phyloP scores from a whole-genome alignment of 768 basidiomycete genomes.

The Boletus rufocinnamomeus region DNA sequence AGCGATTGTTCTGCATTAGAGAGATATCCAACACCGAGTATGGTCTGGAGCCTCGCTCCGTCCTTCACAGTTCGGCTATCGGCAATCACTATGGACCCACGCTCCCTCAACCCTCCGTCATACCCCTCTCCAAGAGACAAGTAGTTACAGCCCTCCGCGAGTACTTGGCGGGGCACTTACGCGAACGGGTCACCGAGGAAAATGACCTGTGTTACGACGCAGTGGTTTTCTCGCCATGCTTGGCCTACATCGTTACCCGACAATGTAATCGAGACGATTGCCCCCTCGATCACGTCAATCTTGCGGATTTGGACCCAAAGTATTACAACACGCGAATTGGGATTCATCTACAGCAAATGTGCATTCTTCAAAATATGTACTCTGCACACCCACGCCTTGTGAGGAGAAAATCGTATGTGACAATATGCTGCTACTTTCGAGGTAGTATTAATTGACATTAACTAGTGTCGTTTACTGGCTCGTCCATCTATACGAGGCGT shows the following conservation, averaged over 20 bases:
- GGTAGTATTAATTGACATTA: too few species aligned
- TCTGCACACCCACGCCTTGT: slow-evolving; percentile 7
- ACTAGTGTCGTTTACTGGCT: slow-evolving; percentile 40
- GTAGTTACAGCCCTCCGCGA: slow-evolving; percentile 26
- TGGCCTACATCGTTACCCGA: slow-evolving; percentile 14
- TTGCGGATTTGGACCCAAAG: slow-evolving; percentile 23
- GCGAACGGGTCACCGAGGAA: slow-evolving; percentile 32
- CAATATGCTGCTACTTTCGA: too few species aligned
- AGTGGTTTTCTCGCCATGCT: slow-evolving; percentile 42
- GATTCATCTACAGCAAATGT: slow-evolving; percentile 52
- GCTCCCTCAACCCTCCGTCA: not conserved
- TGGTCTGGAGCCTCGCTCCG: not conserved
- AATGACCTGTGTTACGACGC: slow-evolving; percentile 33
- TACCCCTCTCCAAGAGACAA: slow-evolving; percentile 25
- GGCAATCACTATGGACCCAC: not conserved
- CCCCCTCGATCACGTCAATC: slow-evolving; percentile 21
- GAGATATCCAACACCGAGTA: slow-evolving; percentile 14
- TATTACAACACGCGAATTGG: slow-evolving; percentile 44
- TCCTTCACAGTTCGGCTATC: slow-evolving; percentile 6
- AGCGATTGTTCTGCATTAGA: slow-evolving; percentile 28
- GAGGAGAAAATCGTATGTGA: slow-evolving; percentile 9
- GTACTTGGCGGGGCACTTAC: slow-evolving; percentile 31
- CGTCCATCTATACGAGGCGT: slow-evolving; percentile 45
- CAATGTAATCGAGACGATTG: too few species aligned
- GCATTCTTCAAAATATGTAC: slow-evolving; percentile 41